A percentile compares a stretch with the other conserved stretches of the same genome.
Conservation (phyloP, 2,329 filamentous ascomycete genomes). For the Colletotrichum agaves region DNA sequence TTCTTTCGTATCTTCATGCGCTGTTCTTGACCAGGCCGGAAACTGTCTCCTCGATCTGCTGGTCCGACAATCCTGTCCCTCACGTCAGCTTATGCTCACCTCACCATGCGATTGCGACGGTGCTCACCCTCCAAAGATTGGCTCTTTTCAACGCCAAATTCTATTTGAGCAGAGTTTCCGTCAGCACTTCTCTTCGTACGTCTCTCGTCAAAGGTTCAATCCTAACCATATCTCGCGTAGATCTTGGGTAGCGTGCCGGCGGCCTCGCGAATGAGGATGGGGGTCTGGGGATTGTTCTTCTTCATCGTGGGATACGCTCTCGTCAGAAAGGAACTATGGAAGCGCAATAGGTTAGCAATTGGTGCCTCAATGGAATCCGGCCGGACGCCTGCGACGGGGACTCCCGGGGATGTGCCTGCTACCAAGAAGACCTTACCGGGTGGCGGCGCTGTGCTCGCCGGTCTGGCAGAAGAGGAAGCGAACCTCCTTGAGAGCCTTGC, state of each 20-base stretch:
- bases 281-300: constrained; percentile 94
- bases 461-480: constrained; percentile 98
- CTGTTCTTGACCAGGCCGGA: constrained; percentile 61
- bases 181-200: constrained; percentile 36
- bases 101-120: background rate
- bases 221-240: constrained; percentile 90
- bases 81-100: background rate
- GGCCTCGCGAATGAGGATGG: constrained; percentile 95
- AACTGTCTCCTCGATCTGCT: constrained; percentile 70
- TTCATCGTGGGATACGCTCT: constrained; percentile 98
- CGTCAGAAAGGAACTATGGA: constrained; percentile 82
- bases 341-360: constrained; percentile 36
- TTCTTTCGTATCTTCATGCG: constrained; percentile 13
- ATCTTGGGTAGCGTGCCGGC: constrained; percentile 84
- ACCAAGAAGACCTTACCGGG: constrained; percentile 72
- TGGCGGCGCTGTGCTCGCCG: constrained; percentile 87
- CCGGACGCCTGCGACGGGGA: background rate
- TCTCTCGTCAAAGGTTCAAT: background rate
- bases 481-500: constrained; percentile 89
- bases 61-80: constrained; percentile 61
- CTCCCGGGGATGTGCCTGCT: too few relatives aligned
- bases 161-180: constrained; percentile 45
- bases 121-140: constrained; percentile 62
- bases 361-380: background rate
- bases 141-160: constrained; percentile 67